Conservation (phyloP, 2,329 filamentous ascomycete genomes). For the Rasamsonia emersonii region DNA sequence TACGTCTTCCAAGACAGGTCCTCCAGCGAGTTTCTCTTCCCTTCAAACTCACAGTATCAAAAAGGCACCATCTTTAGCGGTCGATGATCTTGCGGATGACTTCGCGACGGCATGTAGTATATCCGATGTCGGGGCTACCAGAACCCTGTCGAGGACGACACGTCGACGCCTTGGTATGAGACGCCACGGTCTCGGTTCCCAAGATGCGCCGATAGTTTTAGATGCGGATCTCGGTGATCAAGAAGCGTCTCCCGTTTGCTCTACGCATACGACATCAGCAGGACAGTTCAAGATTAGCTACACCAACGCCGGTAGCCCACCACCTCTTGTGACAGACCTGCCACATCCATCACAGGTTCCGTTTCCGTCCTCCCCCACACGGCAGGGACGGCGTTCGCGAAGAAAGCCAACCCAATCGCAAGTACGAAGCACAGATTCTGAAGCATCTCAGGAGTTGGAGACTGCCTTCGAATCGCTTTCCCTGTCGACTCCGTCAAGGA, state of each 20-base stretch:
- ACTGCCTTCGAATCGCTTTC: constrained; percentile 13
- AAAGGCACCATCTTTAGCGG: constrained; percentile 2
- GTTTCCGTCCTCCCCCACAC: constrained; percentile 1
- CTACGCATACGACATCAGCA: constrained; percentile 1
- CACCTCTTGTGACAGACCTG: constrained; percentile 1
- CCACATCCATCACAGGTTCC: no score
- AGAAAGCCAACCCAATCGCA: neutral
- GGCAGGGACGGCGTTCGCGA: constrained; percentile 3
- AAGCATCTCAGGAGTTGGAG: constrained; percentile 12
- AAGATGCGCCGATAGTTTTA: constrained; percentile 1
- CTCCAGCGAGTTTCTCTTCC: constrained; percentile 1
- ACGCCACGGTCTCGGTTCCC: neutral
- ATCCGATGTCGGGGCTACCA: neutral
- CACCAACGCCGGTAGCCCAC: constrained; percentile 14
- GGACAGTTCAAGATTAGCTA: constrained; percentile 16
- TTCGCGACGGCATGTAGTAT: constrained; percentile 4
- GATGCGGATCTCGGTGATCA: neutral
- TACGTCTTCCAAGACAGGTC: neutral
- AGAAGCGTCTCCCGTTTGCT: constrained; percentile 3
- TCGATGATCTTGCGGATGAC: constrained; percentile 6
- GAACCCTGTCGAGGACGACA: neutral
- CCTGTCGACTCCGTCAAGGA: constrained; percentile 8
- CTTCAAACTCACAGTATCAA: constrained; percentile 1
- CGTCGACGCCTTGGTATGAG: neutral
- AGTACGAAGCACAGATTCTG: neutral